Base-by-base conservation (phyloP, 1,284 basidiomycete genomes). In the Ganoderma lucidum region DNA sequence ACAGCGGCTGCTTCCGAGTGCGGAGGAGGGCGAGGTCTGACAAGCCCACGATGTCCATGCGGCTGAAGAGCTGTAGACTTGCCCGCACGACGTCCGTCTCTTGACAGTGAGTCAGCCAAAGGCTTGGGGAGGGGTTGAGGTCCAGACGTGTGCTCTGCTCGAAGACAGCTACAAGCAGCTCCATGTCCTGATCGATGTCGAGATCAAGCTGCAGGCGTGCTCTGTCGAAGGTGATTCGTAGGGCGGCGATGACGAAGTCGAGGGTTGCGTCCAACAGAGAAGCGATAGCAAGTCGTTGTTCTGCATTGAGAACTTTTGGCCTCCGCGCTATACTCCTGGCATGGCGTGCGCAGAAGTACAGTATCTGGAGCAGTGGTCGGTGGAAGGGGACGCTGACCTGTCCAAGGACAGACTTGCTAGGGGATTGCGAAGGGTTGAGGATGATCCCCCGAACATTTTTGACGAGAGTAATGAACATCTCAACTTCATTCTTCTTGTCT, bases 31-130 rank as follows among this genome's bases (percentile, higher is more conserved):
- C 81, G 1, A 92, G 78, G 73, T 93, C 88, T 12, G 89, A 87
- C 32, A 91, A 78, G 15, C 93, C 93, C 35, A 88, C 86, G 8
- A 94, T 80, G 72, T 95, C 93, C 60, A 88, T 87, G 65, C 88
- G 86, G 37, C 86, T 86, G 73, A 94, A 87, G 0, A 97, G 85
- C 66, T 96, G 90, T 42, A 98, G 83, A 74, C 92, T 94, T 1
- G 88, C 84, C 53, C 89, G 87, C 73, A 97, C 89, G 23, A 97
- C 86, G 76, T 95, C 93, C 48, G 90, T 91, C 76, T 95, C 93
- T 76, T 95, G 93, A 70, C 95, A 93, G 62, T 90, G 85, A 28
- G 90, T 86, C 58, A 98, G 83, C 96, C 96, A 98, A 15, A 85
- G 79, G 2, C 84, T 81, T 0, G 93, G 88, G 0, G 92, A 90